These are phyloP conservation scores for Pythium apleroticum DNA, from an alignment of 352 stramenopile species.

Conservation along the genomic window DNA sequence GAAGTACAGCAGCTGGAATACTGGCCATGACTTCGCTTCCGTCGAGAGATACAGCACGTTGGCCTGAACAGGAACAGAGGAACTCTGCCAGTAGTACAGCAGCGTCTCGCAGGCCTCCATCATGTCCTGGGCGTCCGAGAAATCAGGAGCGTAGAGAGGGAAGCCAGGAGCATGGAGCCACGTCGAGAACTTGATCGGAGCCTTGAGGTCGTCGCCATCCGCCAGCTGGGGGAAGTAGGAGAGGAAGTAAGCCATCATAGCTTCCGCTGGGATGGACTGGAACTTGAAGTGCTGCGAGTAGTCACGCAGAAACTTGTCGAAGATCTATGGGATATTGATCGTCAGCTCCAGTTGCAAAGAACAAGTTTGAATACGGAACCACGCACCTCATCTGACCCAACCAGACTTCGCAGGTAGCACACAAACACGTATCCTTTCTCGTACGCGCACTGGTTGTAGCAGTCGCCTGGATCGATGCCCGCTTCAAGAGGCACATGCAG, in stretches of 20 bases:
- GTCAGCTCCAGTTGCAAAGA: not conserved
- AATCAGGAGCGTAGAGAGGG: conserved; percentile 52
- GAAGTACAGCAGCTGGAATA: conserved; percentile 64
- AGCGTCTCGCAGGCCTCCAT: conserved; percentile 71
- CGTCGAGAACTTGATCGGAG: conserved; percentile 58
- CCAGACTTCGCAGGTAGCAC: conserved; percentile 66
- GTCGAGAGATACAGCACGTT: conserved; percentile 63
- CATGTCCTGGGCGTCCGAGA: conserved; percentile 64
- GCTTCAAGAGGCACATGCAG: conserved; percentile 70
- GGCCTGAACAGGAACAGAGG: conserved; percentile 47
- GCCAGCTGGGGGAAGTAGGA: conserved; percentile 60
- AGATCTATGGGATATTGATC: conserved; percentile 30
- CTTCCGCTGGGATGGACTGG: conserved; percentile 72
- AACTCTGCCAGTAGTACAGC: conserved; percentile 61
- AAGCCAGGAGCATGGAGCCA: conserved; percentile 72
- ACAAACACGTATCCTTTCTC: conserved; percentile 83
- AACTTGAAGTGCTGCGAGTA: conserved; percentile 73
- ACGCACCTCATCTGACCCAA: conserved; percentile 58
- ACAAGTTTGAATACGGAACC: not conserved
- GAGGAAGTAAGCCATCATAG: conserved; percentile 72
- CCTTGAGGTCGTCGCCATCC: conserved; percentile 53
- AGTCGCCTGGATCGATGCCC: conserved; percentile 76
- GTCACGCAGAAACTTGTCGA: conserved; percentile 65
- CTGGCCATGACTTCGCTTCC: conserved; percentile 62
- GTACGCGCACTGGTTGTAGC: conserved; percentile 83